Evolutionary conservation across 176 grass and related monocot species (phyloP).

Genomic region (Luzula sylvatica): DNA sequence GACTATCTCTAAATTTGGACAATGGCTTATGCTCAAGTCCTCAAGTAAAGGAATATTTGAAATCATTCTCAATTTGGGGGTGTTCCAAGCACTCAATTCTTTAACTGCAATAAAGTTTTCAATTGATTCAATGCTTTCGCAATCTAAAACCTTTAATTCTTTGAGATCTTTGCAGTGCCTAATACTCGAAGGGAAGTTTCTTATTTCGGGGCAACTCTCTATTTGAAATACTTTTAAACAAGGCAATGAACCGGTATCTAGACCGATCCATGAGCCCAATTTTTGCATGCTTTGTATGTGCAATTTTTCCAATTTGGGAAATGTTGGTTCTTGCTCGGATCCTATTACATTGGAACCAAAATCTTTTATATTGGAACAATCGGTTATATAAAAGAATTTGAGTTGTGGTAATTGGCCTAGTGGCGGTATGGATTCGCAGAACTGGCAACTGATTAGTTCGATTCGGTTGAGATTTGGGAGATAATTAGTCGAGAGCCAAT

Average conservation of each 20-base stretch:
- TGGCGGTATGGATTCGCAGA: slow-evolving; percentile 35
- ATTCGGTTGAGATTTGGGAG: slow-evolving; percentile 46
- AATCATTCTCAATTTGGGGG: slow-evolving; percentile 43
- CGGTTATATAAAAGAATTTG: slow-evolving; percentile 41
- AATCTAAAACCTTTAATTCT: slow-evolving; percentile 45
- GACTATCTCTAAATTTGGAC: slow-evolving; percentile 30
- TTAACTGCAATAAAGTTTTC: slow-evolving; percentile 34
- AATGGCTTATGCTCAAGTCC: slow-evolving; percentile 51
- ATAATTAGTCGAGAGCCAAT: slow-evolving; percentile 40
- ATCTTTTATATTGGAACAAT: slow-evolving; percentile 24
- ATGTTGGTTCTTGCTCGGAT: slow-evolving; percentile 32
- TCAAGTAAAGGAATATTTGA: slow-evolving; percentile 44
- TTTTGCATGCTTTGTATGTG: slow-evolving; percentile 43
- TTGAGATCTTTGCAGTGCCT: slow-evolving; percentile 26
- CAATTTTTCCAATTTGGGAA: slow-evolving; percentile 55
- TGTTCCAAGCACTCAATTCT: slow-evolving; percentile 47
- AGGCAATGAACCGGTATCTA: slow-evolving; percentile 32
- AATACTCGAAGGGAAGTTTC: slow-evolving; percentile 39
- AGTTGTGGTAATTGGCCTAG: slow-evolving; percentile 50
- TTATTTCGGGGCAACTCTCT: slow-evolving; percentile 50
- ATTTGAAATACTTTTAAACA: slow-evolving; percentile 54
- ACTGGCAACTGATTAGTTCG: slow-evolving; percentile 34
- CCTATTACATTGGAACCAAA: slow-evolving; percentile 41
- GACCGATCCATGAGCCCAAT: slow-evolving; percentile 39
- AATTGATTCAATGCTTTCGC: slow-evolving; percentile 34